Evolutionary conservation across 2,329 filamentous ascomycete species (phyloP), one percentile per base, ranked within the genome.

Genomic region (Fusarium sp.): DNA sequence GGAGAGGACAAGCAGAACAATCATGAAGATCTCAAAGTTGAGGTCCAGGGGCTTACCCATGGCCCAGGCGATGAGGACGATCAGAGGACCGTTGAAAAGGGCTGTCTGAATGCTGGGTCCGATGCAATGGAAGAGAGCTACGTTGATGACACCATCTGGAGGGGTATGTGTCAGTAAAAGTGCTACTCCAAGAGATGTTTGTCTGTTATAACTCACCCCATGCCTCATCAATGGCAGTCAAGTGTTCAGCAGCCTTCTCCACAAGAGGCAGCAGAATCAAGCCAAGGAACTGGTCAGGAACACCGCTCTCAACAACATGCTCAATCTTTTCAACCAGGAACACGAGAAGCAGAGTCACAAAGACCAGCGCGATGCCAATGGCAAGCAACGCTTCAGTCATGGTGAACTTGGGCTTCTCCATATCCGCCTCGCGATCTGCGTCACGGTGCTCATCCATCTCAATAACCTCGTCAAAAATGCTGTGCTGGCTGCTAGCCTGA

Each of bases 11-110:
- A 95, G 84, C 7, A 94, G 84, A 17, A 91, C 88, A n/a, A 94
- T 87, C 85, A 94, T 93, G 84, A 95, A 95, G 17, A 93, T 89
- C 76, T 94, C 91, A 78, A 95, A 95, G 76, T 93, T 91, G 63
- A 95, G 85, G 69, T 91, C 89, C 89, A 95, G 91, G 1, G 86
- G 79, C 76, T 90, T 90, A 40, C 83, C 84, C 17, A 94, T 82
- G 8, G 90, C 89, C 93, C 93, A 95, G 10, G 90, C 91, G 30
- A 94, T 89, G 30, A 95, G 84, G 27, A 95, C 90, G 11, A 93
- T 90, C 3, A 95, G 86, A 2, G 93, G 93, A 0, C 90, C 92
- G 79, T 95, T 95, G 81, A 95, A 88, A 3, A 95, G 86, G 0
- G 93, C 92, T 0, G 93, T 95, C 78, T 95, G 93, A 65, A 95